Evolutionary conservation across 2,329 filamentous ascomycete species (phyloP), one percentile per base, ranked within the genome.

Genomic region (Aspergillus calidoustus): DNA sequence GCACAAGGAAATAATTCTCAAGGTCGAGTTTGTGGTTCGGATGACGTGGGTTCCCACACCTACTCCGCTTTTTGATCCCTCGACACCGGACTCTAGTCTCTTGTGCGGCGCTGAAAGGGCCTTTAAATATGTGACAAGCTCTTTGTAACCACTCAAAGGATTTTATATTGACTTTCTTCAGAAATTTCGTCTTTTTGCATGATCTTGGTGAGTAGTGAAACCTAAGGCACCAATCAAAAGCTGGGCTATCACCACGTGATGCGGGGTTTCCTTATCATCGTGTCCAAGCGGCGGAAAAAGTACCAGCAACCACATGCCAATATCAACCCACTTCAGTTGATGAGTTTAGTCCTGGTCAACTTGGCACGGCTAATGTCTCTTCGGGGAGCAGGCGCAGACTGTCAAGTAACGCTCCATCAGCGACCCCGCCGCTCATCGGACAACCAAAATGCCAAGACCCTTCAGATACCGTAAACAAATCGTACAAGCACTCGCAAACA

Each of bases 1-100:
- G 44, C 8, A 41, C 34, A 41, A 41, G 34, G 11, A 41, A 41
- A 41, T 41, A 41, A 41, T 15, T 41, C 15, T 28, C 25, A 48
- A 56, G 15, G 48, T 13, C 43, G n/a, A 57, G 30, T 51, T 54
- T 48, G 30, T 28, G 19, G 15, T 52, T 47, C 28, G 41, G n/a
- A 49, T 41, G 30, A 49, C 34, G 38, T 54, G 13, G 22, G 9
- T 23, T n/a, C 15, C 30, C 22, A 30, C 48, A 17, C 49, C 17
- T 25, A 11, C 23, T 47, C 17, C 44, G 15, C 44, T 22, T 41
- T 15, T 15, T 41, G 9, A 5, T 15, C 34, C 8, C 34, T 41
- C 13, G 34, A 41, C 34, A 13, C 34, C 13, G 9, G 34, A 17
- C 11, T 41, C 13, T 41, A 41, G 4, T 41, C 15, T 41, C 4